Base-by-base conservation (phyloP, 2,329 filamentous ascomycete species). In the Dactylellina parvicollis region DNA sequence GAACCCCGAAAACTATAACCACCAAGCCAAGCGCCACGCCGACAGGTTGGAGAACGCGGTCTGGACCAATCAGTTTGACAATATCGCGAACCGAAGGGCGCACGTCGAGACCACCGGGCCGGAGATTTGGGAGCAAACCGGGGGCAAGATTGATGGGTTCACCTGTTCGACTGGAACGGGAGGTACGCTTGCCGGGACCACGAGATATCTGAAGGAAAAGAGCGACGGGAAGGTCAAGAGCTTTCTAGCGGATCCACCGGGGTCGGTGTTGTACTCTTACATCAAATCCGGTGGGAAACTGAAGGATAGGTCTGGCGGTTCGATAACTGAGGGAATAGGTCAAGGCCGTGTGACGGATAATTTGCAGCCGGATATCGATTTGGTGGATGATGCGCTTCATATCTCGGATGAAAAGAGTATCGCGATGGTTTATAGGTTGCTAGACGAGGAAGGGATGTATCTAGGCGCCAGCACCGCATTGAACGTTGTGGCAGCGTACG, bases 21-120 rank as follows among this genome's bases (percentile, higher is more conserved):
- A 98, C 83, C 94, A 96, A 84, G 95, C 95, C 3, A 86, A 86
- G 71, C 85, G 94, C 42, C 94, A 98, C 82, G 95, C 95, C n/a
- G 92, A 95, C 80, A 20, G 22, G 24, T 44, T 67, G 42, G 61
- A 46, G 14, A 95, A 95, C 78, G 92, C 94, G 7, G 93, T 98
- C 12, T 99, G 95, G 95, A 99, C 95, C 46, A 96, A 99, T 82
- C 95, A 99, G 83, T 99, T 99, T 82, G 95, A 99, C 81, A 99
- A 99, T 83, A 88, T 86, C 57, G 95, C 95, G 59, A 99, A 99
- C 82, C 87, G 95, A 57, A 89, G 91, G 79, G 95, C 95, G 50
- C 95, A 99, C 80, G 90, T 98, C 77, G 94, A 97, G 84, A 98
- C 94, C 1, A 99, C 95, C 0, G 95, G 95, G 0, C 95, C 95